A percentile compares a stretch with the other conserved stretches of the same genome.
These are phyloP conservation scores for Leccinum subtestaceum DNA, from an alignment of 768 basidiomycete species.

Conservation along the genomic window DNA sequence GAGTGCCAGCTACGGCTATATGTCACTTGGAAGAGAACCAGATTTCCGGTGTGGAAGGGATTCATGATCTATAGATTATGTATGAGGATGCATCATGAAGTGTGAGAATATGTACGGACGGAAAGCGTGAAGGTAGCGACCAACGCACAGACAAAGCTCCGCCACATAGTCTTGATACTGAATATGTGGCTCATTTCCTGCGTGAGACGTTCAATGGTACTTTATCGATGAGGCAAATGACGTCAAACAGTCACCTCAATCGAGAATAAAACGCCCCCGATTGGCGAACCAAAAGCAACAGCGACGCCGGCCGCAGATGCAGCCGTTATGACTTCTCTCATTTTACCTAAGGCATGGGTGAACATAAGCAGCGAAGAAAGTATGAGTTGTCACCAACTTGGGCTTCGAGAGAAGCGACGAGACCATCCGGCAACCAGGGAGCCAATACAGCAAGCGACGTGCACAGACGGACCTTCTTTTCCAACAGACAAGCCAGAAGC, in stretches of 20 bases:
- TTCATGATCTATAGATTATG: constrained; percentile 77
- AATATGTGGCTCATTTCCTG: constrained; percentile 99
- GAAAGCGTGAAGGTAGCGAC: constrained; percentile 95
- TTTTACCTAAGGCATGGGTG: constrained; percentile 50
- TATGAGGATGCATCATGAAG: constrained; percentile 21
- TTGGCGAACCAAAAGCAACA: constrained; percentile 97
- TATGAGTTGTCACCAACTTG: constrained; percentile 53
- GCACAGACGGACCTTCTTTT: constrained; percentile 97
- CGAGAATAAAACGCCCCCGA: constrained; percentile 95
- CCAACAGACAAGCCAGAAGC: constrained; percentile 96
- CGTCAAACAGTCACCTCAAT: constrained; percentile 68
- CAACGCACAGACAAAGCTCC: constrained; percentile 94
- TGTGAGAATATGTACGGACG: constrained; percentile 48
- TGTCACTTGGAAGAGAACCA: constrained; percentile 96
- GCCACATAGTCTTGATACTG: constrained; percentile 98
- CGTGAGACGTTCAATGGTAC: background rate
- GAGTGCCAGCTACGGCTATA: constrained; percentile 99
- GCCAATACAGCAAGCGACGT: constrained; percentile 94
- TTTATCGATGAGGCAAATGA: background rate
- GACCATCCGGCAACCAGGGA: constrained; percentile 86
- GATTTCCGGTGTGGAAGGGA: constrained; percentile 95
- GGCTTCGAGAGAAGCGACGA: constrained; percentile 76
- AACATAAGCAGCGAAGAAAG: constrained; percentile 12
- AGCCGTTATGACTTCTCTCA: constrained; percentile 89
- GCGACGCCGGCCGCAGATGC: constrained; percentile 98